Percentiles rank a stretch among this genome's conserved stretches.
Conservation (phyloP, 139 green algal species). For the Protoeuglena noctilucae region DNA sequence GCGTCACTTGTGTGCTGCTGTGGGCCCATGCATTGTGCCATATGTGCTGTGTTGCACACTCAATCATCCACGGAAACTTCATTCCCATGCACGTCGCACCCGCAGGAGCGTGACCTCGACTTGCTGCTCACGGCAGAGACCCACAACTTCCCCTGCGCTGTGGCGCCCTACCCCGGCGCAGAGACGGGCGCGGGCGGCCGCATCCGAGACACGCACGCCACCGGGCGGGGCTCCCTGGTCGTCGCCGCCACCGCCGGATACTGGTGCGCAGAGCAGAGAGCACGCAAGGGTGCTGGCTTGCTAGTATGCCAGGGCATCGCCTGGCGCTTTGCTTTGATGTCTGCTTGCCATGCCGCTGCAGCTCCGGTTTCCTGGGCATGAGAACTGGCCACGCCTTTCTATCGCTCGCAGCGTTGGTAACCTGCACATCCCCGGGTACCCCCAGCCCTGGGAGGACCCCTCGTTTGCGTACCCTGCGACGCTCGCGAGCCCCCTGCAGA, state of each 20-base stretch:
- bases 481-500: slow-evolving; percentile 71
- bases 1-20: no score
- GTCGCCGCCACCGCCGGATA: slow-evolving; percentile 84
- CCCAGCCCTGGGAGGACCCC: slow-evolving; percentile 30
- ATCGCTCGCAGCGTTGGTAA: no score
- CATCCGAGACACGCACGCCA: slow-evolving; percentile 97
- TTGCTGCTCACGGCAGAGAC: slow-evolving; percentile 97
- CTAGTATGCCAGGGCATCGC: no score
- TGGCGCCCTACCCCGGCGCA: slow-evolving; percentile 80
- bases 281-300: no score
- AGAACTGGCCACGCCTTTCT: not conserved
- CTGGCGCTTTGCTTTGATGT: no score
- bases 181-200: slow-evolving; percentile 91
- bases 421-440: slow-evolving; percentile 16
- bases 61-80: no score
- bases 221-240: slow-evolving; percentile 90
- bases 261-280: slow-evolving; percentile 94
- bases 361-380: not conserved
- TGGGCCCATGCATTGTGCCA: no score
- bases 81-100: no score
- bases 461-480: slow-evolving; percentile 52
- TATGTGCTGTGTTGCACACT: no score
- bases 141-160: slow-evolving; percentile 98
- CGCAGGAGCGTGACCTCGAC: slow-evolving; percentile 45
- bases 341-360: slow-evolving; percentile 65